phyloP scores from a whole-genome alignment of 495 filamentous ascomycete species.

The Lasiosphaeria hispida region DNA sequence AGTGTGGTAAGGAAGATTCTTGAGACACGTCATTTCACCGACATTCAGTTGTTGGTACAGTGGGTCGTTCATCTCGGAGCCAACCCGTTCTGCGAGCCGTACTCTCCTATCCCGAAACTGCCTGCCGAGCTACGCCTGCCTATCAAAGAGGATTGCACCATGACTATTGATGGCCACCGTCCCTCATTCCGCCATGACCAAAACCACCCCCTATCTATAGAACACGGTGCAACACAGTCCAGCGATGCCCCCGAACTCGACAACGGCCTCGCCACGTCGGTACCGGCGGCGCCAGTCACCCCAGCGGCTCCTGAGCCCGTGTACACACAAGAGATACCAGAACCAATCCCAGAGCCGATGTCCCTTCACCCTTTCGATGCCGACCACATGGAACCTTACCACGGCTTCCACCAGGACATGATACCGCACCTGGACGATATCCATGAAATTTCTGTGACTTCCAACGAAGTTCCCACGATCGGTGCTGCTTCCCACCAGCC shows the following conservation, averaged over 20 bases:
- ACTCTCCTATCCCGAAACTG: conserved; percentile 9
- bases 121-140: conserved; percentile 7
- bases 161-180: conserved; percentile 3
- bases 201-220: not conserved
- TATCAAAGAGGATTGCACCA: conserved; percentile 9
- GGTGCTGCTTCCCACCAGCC: not conserved
- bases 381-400: no score
- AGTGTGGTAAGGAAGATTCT: conserved; percentile 24
- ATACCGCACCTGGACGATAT: not conserved
- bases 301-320: not conserved
- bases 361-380: no score
- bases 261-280: not conserved
- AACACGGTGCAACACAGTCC: not conserved
- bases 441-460: not conserved
- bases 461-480: not conserved
- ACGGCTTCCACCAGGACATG: not conserved
- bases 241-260: not conserved
- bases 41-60: conserved; percentile 19
- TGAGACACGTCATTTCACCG: conserved; percentile 23
- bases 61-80: conserved; percentile 16
- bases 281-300: not conserved
- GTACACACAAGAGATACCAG: no score
- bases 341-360: no score
- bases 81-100: conserved; percentile 5
- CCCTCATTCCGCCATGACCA: conserved; percentile 1